phyloP scores from a whole-genome alignment of 345 rosid genomes.

The Eucalyptus sp. region DNA sequence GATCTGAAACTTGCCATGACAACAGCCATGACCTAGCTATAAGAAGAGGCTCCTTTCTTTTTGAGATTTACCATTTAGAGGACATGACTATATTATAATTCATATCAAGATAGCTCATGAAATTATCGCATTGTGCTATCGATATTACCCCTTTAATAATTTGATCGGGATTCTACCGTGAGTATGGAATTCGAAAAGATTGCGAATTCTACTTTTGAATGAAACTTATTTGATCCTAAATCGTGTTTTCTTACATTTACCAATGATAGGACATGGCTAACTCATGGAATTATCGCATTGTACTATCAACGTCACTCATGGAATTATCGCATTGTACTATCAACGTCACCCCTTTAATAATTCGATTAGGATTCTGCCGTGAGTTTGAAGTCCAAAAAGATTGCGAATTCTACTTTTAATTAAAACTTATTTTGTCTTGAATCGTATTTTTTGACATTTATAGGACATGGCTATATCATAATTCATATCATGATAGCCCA shows the following conservation, averaged over 20 bases:
- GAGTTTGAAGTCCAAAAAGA: not conserved
- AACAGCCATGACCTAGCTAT: not conserved
- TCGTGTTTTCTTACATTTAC: not conserved
- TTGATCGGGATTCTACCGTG: rapidly evolving
- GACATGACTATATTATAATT: not conserved
- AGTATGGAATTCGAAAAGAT: not conserved
- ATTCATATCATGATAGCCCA: not conserved
- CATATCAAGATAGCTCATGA: not conserved
- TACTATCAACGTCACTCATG: too few species aligned
- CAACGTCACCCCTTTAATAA: not conserved
- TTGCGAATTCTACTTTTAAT: not conserved
- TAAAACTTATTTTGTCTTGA: too few species aligned
- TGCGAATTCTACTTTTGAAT: not conserved
- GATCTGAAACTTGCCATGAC: not conserved
- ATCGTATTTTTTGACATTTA: not conserved
- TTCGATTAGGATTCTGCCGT: rapidly evolving
- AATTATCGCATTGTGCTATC: not conserved
- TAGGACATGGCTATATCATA: not conserved
- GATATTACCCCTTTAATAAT: not conserved
- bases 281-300: not conserved
- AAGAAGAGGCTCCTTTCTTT: not conserved
- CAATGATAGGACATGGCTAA: not conserved
- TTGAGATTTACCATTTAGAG: not conserved
- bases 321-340: not conserved
- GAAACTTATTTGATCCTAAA: not conserved